A percentile compares a stretch with the other conserved stretches of the same genome.
Evolutionary conservation across 805 yeast species (phyloP).

Genomic region (Ogataea paraovalis): DNA sequence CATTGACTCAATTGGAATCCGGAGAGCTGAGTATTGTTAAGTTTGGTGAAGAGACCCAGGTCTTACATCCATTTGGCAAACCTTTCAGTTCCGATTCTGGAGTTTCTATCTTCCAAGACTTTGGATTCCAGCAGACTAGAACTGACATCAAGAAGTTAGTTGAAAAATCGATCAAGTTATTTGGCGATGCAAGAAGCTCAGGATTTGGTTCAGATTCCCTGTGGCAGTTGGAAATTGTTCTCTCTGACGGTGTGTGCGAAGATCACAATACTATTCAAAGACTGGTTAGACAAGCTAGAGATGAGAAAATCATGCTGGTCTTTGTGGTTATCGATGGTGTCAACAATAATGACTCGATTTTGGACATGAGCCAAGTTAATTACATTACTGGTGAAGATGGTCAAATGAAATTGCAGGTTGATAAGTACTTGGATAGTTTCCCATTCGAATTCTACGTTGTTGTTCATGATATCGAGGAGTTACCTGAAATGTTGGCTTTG

Average conservation of each 20-base stretch:
- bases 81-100: conserved; percentile 86
- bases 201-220: conserved; percentile 47
- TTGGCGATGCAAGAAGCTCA: conserved; percentile 49
- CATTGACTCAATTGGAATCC: conserved; percentile 88
- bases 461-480: conserved; percentile 80
- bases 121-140: conserved; percentile 81
- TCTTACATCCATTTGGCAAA: conserved; percentile 85
- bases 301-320: conserved; percentile 88
- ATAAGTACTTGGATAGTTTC: conserved; percentile 84
- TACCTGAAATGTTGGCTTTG: conserved; percentile 86
- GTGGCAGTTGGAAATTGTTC: conserved; percentile 91
- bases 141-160: conserved; percentile 82
- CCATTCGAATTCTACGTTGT: conserved; percentile 97
- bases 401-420: conserved; percentile 66
- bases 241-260: conserved; percentile 97
- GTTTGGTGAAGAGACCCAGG: conserved; percentile 79
- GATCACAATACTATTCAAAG: conserved; percentile 81
- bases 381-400: conserved; percentile 73
- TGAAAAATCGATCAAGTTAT: conserved; percentile 64
- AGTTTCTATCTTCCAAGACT: conserved; percentile 77
- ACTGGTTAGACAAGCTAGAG: conserved; percentile 87
- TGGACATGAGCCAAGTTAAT: conserved; percentile 92
- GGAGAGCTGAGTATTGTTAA: conserved; percentile 89
- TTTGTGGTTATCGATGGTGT: conserved; percentile 93
- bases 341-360: conserved; percentile 74